Evolutionary conservation across 2,329 filamentous ascomycete species (phyloP).

Genomic region (Fusarium domesticum): DNA sequence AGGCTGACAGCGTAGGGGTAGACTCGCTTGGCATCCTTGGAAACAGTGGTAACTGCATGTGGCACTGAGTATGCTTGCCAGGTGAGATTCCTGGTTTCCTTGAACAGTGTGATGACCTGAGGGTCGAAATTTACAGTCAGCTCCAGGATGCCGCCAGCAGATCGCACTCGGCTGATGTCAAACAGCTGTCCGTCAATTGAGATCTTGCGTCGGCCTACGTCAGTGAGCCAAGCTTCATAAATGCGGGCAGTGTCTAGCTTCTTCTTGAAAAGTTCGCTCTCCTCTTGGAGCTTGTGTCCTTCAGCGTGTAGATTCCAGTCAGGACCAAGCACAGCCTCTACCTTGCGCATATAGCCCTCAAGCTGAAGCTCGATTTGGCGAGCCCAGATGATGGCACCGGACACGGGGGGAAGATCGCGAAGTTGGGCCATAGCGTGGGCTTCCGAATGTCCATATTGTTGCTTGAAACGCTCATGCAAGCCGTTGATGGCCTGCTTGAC

Average conservation of each 20-base stretch:
- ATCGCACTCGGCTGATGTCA: slow-evolving; percentile 80
- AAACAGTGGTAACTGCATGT: slow-evolving; percentile 90
- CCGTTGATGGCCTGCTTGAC: slow-evolving; percentile 94
- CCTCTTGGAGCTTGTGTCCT: slow-evolving; percentile 86
- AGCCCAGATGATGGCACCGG: slow-evolving; percentile 96
- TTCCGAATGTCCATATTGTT: slow-evolving; percentile 97
- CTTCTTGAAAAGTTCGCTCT: slow-evolving; percentile 91
- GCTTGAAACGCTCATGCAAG: slow-evolving; percentile 95
- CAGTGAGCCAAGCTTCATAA: slow-evolving; percentile 91
- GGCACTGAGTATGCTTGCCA: slow-evolving; percentile 96
- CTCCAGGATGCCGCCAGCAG: slow-evolving; percentile 86
- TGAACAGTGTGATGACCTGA: slow-evolving; percentile 96
- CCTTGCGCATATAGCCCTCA: slow-evolving; percentile 95
- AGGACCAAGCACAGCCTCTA: slow-evolving; percentile 93
- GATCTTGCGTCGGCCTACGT: slow-evolving; percentile 83
- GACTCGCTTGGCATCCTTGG: slow-evolving; percentile 97
- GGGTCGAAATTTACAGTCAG: slow-evolving; percentile 94
- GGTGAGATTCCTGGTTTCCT: slow-evolving; percentile 91
- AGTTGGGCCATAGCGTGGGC: slow-evolving; percentile 97
- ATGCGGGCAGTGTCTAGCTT: slow-evolving; percentile 93
- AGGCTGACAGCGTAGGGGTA: slow-evolving; percentile 97
- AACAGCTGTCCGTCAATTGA: slow-evolving; percentile 92
- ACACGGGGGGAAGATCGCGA: slow-evolving; percentile 90
- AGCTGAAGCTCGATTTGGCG: slow-evolving; percentile 95
- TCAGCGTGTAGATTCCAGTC: slow-evolving; percentile 95